Base-by-base conservation (phyloP, 2,329 filamentous ascomycete species). In the Talaromyces piceae region DNA sequence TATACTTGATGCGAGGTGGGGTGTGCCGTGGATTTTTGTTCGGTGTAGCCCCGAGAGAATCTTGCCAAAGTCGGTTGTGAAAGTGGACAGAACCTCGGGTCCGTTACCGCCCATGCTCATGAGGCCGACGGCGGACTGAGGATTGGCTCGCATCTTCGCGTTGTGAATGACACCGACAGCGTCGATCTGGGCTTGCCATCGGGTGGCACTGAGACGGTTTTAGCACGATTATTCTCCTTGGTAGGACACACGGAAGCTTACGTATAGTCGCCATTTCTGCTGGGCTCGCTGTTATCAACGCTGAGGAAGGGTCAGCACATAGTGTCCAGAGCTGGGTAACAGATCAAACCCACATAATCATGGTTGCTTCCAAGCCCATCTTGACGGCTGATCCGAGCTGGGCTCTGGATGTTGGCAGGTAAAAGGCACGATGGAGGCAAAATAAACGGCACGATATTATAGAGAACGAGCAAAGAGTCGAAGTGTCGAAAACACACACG, bases 21-120 rank as follows among this genome's bases (percentile, higher is more conserved):
- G 83, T 49, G 82, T 84, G 56, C 94, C 93, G 61, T 87, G 84
- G 72, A 98, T 95, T 79, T 95, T 95, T 56, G 88, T 98, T 64
- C 87, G 84, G 73, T 91, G 91, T 71, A 96, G 76, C 50, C 91
- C 91, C 57, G 95, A 88, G 58, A 97, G 78, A 62, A 98, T 89
- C 77, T 94, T 93, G 71, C 93, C 93, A 66, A 93, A 89, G 71
- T 98, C 94, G 54, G 89, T 91, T 49, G 93, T 97, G 67, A 97
- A 82, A 28, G 93, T 98, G 53, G 93, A 94, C 57, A 98, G 82
- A 58, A 98, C 91, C 74, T 97, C 91, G 45, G 93, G 93, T n/a
- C 90, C 91, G 67, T 88, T 91, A 64, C 91, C 93, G 57, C 89
- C 93, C 91, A 97, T 97, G 73, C 89, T 95, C 91, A 98, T 96